phyloP scores from a whole-genome alignment of 2,329 filamentous ascomycete genomes.

The Pestalotiopsis sp. region DNA sequence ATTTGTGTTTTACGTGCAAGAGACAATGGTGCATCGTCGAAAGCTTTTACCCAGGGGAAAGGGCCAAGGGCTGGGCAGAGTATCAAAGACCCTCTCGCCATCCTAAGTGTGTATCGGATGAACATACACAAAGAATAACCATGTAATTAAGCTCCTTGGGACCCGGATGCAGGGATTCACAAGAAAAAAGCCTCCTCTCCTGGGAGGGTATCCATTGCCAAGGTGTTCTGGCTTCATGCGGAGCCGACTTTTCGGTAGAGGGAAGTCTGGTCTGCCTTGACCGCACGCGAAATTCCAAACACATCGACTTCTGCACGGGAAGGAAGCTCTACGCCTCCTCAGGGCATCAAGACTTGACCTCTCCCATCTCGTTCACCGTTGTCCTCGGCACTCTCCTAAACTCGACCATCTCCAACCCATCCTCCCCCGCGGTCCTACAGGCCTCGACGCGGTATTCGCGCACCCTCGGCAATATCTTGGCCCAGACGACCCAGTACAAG shows the following conservation, averaged over 20 bases:
- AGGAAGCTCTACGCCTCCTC: too few relatives aligned
- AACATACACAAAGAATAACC: background rate
- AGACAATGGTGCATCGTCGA: background rate
- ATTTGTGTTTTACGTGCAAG: too few relatives aligned
- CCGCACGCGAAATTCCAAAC: too few relatives aligned
- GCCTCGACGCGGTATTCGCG: background rate
- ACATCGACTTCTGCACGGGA: background rate
- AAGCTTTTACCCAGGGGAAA: background rate
- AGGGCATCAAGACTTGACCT: too few relatives aligned
- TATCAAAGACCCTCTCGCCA: background rate
- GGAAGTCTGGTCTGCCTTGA: too few relatives aligned
- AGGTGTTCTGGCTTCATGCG: too few relatives aligned
- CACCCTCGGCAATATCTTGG: background rate
- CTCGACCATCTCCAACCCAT: background rate
- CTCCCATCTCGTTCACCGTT: too few relatives aligned
- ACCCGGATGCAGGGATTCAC: too few relatives aligned
- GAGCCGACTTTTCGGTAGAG: too few relatives aligned
- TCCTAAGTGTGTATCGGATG: slow-evolving; percentile 1
- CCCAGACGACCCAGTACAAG: background rate
- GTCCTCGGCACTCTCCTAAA: background rate
- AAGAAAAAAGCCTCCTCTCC: too few relatives aligned
- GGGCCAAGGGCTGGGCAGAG: slow-evolving; percentile 1
- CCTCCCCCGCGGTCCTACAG: background rate
- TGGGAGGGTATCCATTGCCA: too few relatives aligned
- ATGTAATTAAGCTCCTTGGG: too few relatives aligned